Evolutionary conservation across 768 basidiomycete genomes (phyloP).

Genomic region (Favolaschia claudopus): DNA sequence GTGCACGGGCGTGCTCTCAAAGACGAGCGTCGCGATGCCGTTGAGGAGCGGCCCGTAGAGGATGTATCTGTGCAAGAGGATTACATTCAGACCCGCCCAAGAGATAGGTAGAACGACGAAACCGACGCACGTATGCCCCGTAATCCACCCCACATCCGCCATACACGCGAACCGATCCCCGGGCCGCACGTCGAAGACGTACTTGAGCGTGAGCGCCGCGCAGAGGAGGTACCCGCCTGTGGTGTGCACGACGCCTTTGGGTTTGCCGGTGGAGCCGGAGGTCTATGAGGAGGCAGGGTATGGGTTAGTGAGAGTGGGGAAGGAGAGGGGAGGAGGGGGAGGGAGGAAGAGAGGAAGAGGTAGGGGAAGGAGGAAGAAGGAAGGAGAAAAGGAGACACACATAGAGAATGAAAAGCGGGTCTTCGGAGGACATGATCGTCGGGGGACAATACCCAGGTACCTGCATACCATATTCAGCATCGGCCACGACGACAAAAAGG

Average conservation of each 20-base stretch:
- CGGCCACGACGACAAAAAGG: neutral
- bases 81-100: too few species aligned
- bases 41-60: constrained; percentile 94
- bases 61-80: constrained; percentile 91
- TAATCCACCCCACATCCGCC: constrained; percentile 99
- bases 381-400: constrained; percentile 59
- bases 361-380: constrained; percentile 14
- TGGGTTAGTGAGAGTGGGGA: too few species aligned
- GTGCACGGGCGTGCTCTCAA: constrained; percentile 97
- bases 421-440: constrained; percentile 90
- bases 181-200: constrained; percentile 97
- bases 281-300: too few species aligned
- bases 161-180: constrained; percentile 97
- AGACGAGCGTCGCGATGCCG: constrained; percentile 84
- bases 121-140: constrained; percentile 81
- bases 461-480: too few species aligned
- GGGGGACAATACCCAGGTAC: constrained; percentile 90
- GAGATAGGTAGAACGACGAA: too few species aligned
- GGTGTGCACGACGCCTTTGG: constrained; percentile 95
- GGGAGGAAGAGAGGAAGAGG: constrained; percentile 7
- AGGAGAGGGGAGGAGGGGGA: too few species aligned
- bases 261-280: constrained; percentile 93
- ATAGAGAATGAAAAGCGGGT: constrained; percentile 98
- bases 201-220: constrained; percentile 92
- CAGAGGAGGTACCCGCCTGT: constrained; percentile 92